phyloP scores from a whole-genome alignment of 2,329 filamentous ascomycete species.

The Pseudogymnoascus sp. region DNA sequence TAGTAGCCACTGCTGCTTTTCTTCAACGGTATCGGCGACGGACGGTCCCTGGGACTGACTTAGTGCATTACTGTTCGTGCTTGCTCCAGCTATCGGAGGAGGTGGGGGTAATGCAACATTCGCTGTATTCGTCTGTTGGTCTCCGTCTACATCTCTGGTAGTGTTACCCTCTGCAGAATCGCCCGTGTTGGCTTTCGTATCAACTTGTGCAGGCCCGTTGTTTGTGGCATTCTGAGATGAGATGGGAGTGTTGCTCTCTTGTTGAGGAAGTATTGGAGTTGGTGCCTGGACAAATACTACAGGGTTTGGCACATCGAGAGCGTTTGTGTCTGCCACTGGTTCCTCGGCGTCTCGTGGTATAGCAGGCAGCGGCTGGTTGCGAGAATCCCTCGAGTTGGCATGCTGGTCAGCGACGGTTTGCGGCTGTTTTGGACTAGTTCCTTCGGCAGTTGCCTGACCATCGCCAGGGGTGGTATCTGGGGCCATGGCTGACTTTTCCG shows the following conservation, averaged over 20 bases:
- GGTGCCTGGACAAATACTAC: conserved; percentile 23
- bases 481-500: conserved; percentile 25
- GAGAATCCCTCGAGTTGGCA: conserved; percentile 15
- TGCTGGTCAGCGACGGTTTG: conserved; percentile 14
- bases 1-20: conserved; percentile 45
- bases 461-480: conserved; percentile 17
- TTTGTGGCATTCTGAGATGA: background rate
- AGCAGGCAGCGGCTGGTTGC: conserved; percentile 27
- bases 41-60: conserved; percentile 21
- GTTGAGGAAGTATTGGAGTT: conserved; percentile 14
- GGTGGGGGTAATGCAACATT: conserved; percentile 19
- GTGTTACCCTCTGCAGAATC: background rate
- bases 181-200: background rate
- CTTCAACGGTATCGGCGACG: conserved; percentile 23
- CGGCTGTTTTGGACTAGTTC: conserved; percentile 1
- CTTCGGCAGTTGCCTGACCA: conserved; percentile 15
- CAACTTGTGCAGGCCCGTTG: background rate
- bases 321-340: background rate
- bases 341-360: conserved; percentile 22
- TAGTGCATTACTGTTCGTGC: conserved; percentile 16
- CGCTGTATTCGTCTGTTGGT: conserved; percentile 12
- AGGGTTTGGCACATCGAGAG: conserved; percentile 14
- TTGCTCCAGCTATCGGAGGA: conserved; percentile 19
- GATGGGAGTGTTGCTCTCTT: background rate
- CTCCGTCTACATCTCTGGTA: background rate